Evolutionary conservation across 2,329 filamentous ascomycete species (phyloP).

Genomic region (Aspergillus puulaauensis): DNA sequence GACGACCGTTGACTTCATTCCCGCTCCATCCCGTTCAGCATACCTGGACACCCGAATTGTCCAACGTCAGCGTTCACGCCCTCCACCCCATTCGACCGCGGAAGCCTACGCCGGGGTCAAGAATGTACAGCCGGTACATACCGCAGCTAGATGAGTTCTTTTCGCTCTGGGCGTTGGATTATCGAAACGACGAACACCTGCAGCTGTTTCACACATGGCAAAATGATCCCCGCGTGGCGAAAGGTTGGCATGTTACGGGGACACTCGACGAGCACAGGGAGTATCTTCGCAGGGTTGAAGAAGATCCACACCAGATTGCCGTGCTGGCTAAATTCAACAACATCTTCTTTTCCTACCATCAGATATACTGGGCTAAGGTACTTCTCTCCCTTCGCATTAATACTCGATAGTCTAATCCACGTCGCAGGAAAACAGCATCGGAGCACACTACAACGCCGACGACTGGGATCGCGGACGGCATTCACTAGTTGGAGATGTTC

Average conservation of each 20-base stretch:
- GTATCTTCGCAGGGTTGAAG: constrained; percentile 67
- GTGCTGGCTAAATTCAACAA: constrained; percentile 71
- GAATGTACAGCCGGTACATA: constrained; percentile 75
- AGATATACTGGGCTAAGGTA: constrained; percentile 74
- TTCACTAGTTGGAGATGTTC: constrained; percentile 48
- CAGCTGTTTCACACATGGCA: constrained; percentile 75
- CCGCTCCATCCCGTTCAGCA: constrained; percentile 32
- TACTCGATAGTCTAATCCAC: not conserved
- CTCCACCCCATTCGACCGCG: constrained; percentile 69
- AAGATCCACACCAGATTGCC: constrained; percentile 69
- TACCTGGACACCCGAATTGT: constrained; percentile 49
- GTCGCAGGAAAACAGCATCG: constrained; percentile 49
- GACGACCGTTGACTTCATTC: constrained; percentile 24
- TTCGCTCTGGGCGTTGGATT: constrained; percentile 71
- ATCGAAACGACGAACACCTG: constrained; percentile 62
- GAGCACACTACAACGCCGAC: constrained; percentile 5
- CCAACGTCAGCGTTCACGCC: constrained; percentile 53
- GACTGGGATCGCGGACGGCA: constrained; percentile 9
- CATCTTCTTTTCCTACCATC: constrained; percentile 71
- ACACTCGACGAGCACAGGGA: constrained; percentile 70
- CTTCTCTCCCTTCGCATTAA: not conserved
- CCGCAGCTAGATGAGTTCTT: constrained; percentile 74
- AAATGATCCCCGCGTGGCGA: constrained; percentile 75
- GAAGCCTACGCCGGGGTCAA: constrained; percentile 68
- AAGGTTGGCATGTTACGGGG: constrained; percentile 77